Evolutionary conservation across 306 rosid genomes (phyloP).

Genomic region (Begonia masoniana): DNA sequence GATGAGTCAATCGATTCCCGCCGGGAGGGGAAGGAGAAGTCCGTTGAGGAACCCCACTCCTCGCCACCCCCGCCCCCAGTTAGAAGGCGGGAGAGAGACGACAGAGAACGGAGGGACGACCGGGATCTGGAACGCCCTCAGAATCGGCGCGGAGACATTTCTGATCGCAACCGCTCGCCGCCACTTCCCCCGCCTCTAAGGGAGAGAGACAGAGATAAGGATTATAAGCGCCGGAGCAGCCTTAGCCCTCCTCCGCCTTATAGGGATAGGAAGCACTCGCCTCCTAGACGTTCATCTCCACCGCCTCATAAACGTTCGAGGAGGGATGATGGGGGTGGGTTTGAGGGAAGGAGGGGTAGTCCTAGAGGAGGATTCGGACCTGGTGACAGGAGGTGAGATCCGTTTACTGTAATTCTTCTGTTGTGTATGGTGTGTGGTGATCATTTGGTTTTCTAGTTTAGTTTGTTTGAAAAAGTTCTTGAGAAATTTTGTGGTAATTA

Average conservation of each 20-base stretch:
- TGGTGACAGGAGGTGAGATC: conserved; percentile 50
- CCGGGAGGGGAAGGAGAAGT: conserved; percentile 25
- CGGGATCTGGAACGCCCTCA: conserved; percentile 50
- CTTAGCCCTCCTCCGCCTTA: conserved; percentile 55
- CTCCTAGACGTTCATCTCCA: conserved; percentile 63
- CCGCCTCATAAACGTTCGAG: conserved; percentile 67
- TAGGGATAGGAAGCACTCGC: conserved; percentile 74
- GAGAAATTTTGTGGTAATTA: too few species aligned
- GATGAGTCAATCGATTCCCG: conserved; percentile 50
- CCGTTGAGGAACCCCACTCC: conserved; percentile 26
- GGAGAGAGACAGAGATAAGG: conserved; percentile 60
- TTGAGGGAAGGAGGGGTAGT: conserved; percentile 52
- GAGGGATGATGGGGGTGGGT: conserved; percentile 48
- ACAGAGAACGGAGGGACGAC: conserved; percentile 47
- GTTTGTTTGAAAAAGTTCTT: neutral
- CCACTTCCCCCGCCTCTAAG: conserved; percentile 25
- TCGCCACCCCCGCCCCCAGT: conserved; percentile 18
- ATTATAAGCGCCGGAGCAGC: conserved; percentile 66
- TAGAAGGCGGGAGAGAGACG: conserved; percentile 45
- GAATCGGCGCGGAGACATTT: conserved; percentile 59
- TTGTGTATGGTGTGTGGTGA: neutral
- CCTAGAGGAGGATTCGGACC: conserved; percentile 83
- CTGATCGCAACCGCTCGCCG: conserved; percentile 55
- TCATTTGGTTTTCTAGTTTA: neutral
- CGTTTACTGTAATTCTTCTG: neutral